Base-by-base conservation (phyloP, 805 yeast genomes). In the Middelhovenomyces tepae region DNA sequence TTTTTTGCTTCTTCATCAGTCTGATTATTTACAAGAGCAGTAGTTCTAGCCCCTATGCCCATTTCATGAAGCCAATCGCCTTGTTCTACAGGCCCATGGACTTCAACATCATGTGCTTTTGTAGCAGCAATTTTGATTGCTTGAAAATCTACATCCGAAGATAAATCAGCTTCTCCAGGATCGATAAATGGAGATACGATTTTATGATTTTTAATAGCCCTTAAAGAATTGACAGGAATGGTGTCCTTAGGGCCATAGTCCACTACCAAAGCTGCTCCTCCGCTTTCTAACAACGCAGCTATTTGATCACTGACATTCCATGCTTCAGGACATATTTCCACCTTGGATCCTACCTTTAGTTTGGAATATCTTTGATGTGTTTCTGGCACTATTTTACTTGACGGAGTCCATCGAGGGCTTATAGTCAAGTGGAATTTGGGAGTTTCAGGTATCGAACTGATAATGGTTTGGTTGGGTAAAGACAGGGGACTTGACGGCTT, bases 61-160 rank as follows among this genome's bases (percentile, higher is more conserved):
- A 82, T 59, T 23, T 68, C 66, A 45, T 79, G 78, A 14, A 84
- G 62, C 76, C 85, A 84, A 48, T 78, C 83, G 5, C 85, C 89
- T 50, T 84, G 94, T 26, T 75, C 75, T 1, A 65, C 68, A 1
- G 85, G 81, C 0, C 84, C 87, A 38, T 60, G 62, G 4, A 53
- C 57, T 14, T 26, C 29, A 9, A 26, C n/a, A 9, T 50, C 39
- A 16, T 44, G 31, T 13, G 54, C 43, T 20, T 43, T 28, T 32
- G 32, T 36, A 13, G 64, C 53, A 25, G 69, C 59, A 3, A 51
- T 42, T 9, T 56, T 57, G 33, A 84, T 54, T 16, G 78, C 78
- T 18, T 64, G 67, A 51, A 84, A 84, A 53, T 84, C 94, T 8
- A 84, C 94, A 50, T 84, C 93, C 0, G 79, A 77, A 0, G 93